phyloP scores from a whole-genome alignment of 371 early-diverging fungal genomes.

The Ecytonucleospora hepatopenaei region DNA sequence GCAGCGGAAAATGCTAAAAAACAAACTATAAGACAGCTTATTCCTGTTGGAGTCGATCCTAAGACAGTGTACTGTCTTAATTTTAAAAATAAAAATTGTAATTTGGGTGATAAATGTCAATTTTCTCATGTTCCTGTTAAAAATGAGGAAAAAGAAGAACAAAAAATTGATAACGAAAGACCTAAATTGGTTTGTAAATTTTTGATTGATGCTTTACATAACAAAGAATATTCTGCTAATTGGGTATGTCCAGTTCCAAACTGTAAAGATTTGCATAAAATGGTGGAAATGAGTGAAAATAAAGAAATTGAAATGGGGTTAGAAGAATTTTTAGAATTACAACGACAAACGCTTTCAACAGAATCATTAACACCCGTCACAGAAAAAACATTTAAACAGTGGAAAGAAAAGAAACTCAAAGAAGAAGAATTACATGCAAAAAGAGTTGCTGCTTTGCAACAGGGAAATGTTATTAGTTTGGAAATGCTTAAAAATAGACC shows the following conservation, averaged over 20 bases:
- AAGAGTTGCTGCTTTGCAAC: conserved; percentile 60
- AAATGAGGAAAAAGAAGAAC: conserved; percentile 68
- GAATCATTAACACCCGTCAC: conserved; percentile 80
- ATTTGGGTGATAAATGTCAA: conserved; percentile 83
- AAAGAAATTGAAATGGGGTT: conserved; percentile 36
- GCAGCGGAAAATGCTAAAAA: conserved; percentile 73
- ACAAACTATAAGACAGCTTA: conserved; percentile 72
- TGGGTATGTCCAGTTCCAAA: conserved; percentile 79
- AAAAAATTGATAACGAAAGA: conserved; percentile 59
- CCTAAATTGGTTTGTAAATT: conserved; percentile 80
- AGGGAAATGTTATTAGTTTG: conserved; percentile 60
- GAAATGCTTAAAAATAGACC: conserved; percentile 93
- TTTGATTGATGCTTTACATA: conserved; percentile 92
- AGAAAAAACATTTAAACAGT: conserved; percentile 73
- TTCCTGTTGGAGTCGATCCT: conserved; percentile 87
- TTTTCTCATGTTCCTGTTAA: conserved; percentile 89
- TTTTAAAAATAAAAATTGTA: conserved; percentile 78
- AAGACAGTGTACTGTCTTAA: conserved; percentile 83
- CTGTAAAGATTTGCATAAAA: conserved; percentile 43
- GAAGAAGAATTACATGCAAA: conserved; percentile 72
- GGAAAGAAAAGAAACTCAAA: conserved; percentile 76
- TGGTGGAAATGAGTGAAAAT: conserved; percentile 38
- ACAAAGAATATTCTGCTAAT: conserved; percentile 85
- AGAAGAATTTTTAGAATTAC: conserved; percentile 49
- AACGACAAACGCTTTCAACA: conserved; percentile 78